A percentile compares a stretch with the other conserved stretches of the same genome.
Conservation (phyloP, 2,329 filamentous ascomycete genomes). For the Fusarium sp. region DNA sequence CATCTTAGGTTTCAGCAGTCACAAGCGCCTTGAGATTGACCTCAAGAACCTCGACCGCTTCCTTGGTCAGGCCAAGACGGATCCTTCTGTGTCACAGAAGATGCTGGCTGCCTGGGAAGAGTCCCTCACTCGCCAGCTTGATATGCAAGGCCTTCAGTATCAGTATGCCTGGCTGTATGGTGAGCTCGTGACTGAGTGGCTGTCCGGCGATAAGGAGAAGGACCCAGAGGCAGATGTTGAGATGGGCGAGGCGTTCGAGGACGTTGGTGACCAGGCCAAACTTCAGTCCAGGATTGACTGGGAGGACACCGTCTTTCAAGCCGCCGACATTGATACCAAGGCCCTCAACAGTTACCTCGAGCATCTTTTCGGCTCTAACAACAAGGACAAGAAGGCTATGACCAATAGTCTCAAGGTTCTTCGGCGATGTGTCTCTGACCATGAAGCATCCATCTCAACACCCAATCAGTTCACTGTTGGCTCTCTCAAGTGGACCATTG, state of each 20-base stretch:
- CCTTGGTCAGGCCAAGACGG: constrained; percentile 51
- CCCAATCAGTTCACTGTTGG: constrained; percentile 48
- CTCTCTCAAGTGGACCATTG: constrained; percentile 52
- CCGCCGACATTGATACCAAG: constrained; percentile 48
- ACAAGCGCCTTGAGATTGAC: constrained; percentile 44
- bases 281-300: constrained; percentile 51
- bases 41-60: constrained; percentile 53
- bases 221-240: constrained; percentile 31
- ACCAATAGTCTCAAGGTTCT: constrained; percentile 40
- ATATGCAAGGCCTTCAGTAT: constrained; percentile 54
- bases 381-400: constrained; percentile 38
- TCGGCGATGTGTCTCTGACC: constrained; percentile 40
- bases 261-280: constrained; percentile 53
- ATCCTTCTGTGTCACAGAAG: constrained; percentile 51
- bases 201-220: constrained; percentile 44
- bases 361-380: constrained; percentile 50
- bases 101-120: constrained; percentile 48
- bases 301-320: constrained; percentile 56
- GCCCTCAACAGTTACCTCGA: constrained; percentile 53
- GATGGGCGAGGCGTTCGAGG: constrained; percentile 52
- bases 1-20: constrained; percentile 32
- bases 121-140: constrained; percentile 50
- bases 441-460: constrained; percentile 44
- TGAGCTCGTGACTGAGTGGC: constrained; percentile 59
- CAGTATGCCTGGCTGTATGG: constrained; percentile 57